Evolutionary conservation across 768 basidiomycete genomes (phyloP).

Genomic region (Scleroderma citrinum): DNA sequence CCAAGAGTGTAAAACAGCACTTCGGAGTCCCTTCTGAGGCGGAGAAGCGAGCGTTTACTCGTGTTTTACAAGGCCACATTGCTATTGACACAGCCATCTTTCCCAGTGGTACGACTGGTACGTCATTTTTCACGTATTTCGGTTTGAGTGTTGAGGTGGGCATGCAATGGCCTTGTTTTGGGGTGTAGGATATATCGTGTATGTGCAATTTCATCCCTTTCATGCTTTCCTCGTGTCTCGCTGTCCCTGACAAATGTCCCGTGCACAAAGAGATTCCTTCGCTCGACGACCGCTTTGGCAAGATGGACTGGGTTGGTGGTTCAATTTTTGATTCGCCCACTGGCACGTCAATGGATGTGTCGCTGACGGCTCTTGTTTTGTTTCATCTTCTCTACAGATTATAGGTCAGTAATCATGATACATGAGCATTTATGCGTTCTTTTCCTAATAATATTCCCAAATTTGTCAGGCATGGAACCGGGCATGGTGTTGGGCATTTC

Average conservation of each 20-base stretch:
- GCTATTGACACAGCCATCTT: conserved; percentile 83
- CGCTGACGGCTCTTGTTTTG: background rate
- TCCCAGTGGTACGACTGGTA: conserved; percentile 74
- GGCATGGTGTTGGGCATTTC: conserved; percentile 93
- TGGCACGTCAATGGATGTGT: background rate
- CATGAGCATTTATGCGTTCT: too few species aligned
- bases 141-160: background rate
- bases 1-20: conserved; percentile 44
- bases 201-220: conserved; percentile 9
- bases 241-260: conserved; percentile 1
- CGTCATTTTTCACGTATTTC: conserved; percentile 9
- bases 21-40: conserved; percentile 81
- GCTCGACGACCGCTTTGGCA: conserved; percentile 78
- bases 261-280: conserved; percentile 58
- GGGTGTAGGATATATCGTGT: conserved; percentile 51
- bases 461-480: conserved; percentile 72
- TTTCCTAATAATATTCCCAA: conserved; percentile 6
- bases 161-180: background rate
- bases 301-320: conserved; percentile 70
- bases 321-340: conserved; percentile 2
- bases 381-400: conserved; percentile 36
- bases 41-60: conserved; percentile 84
- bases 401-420: conserved; percentile 43
- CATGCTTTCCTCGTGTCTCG: background rate
- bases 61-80: conserved; percentile 89